Conservation (phyloP, 768 basidiomycete species). For the Trametes maxima region DNA sequence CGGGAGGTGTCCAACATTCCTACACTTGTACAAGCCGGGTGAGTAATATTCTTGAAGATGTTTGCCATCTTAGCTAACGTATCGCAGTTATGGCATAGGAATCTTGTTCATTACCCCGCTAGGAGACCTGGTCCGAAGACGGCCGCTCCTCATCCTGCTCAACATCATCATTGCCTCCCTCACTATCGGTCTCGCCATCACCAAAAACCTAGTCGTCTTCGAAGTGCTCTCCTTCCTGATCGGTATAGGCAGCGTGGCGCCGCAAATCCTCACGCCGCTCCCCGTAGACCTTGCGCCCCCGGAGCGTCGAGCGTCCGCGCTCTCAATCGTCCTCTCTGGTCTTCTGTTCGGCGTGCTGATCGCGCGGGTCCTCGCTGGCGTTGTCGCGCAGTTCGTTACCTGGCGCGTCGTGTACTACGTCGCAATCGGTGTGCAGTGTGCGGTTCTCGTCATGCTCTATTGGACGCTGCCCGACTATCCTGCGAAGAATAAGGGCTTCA, state of each 20-base stretch:
- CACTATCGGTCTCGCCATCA: conserved; percentile 72
- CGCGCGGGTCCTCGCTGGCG: conserved; percentile 73
- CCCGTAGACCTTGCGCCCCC: conserved; percentile 84
- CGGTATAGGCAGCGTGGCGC: conserved; percentile 70
- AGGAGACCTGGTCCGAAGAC: conserved; percentile 79
- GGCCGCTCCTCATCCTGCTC: conserved; percentile 67
- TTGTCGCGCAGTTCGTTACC: conserved; percentile 69
- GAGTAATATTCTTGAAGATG: conserved; percentile 17
- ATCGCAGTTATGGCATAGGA: conserved; percentile 32
- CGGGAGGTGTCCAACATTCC: conserved; percentile 52
- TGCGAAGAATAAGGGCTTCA: conserved; percentile 64
- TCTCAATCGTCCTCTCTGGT: conserved; percentile 69
- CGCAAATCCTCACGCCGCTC: conserved; percentile 73
- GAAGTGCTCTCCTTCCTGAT: conserved; percentile 71
- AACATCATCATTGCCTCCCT: conserved; percentile 56
- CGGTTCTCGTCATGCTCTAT: conserved; percentile 62
- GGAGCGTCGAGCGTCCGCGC: conserved; percentile 68
- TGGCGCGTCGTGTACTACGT: conserved; percentile 82
- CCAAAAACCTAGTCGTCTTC: conserved; percentile 58
- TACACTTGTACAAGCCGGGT: conserved; percentile 71
- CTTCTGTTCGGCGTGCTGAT: conserved; percentile 73
- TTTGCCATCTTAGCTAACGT: neutral
- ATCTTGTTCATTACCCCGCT: conserved; percentile 72
- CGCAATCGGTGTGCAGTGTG: conserved; percentile 67
- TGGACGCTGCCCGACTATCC: conserved; percentile 82